Evolutionary conservation across 176 grass and related monocot species (phyloP).

Genomic region (Aegilops bicornis): DNA sequence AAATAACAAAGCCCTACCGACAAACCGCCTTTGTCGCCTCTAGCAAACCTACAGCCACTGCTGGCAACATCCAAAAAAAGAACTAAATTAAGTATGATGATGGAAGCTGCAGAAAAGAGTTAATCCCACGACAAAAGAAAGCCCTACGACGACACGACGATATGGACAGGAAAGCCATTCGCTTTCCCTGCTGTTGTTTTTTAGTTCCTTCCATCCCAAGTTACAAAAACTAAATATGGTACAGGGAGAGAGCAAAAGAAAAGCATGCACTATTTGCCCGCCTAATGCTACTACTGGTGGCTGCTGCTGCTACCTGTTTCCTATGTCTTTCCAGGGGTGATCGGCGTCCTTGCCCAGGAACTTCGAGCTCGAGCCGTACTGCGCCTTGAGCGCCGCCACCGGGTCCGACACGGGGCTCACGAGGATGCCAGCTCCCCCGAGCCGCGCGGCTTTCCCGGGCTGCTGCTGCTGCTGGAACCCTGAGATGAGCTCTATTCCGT

Average conservation of each 20-base stretch:
- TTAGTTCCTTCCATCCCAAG: conserved; percentile 59
- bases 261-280: conserved; percentile 42
- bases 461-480: conserved; percentile 50
- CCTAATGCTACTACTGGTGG: conserved; percentile 5
- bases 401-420: conserved; percentile 51
- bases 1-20: conserved; percentile 35
- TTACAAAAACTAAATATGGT: conserved; percentile 90
- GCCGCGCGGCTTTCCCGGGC: conserved; percentile 35
- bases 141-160: conserved; percentile 18
- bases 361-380: conserved; percentile 45
- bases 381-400: conserved; percentile 55
- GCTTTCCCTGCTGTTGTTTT: conserved; percentile 24
- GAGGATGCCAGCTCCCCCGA: conserved; percentile 45
- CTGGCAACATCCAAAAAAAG: conserved; percentile 11
- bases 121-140: conserved; percentile 44
- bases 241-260: conserved; percentile 59
- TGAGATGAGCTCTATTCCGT: conserved; percentile 47
- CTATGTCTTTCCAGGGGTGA: conserved; percentile 67
- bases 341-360: conserved; percentile 49
- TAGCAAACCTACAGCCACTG: conserved; percentile 37
- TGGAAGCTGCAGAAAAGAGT: conserved; percentile 30
- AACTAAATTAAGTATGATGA: conserved; percentile 25
- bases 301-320: conserved; percentile 59
- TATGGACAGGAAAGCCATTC: conserved; percentile 69
- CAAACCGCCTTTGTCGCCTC: conserved; percentile 34